Evolutionary conservation across 768 basidiomycete genomes (phyloP).

Genomic region (Filobasidium floriforme): DNA sequence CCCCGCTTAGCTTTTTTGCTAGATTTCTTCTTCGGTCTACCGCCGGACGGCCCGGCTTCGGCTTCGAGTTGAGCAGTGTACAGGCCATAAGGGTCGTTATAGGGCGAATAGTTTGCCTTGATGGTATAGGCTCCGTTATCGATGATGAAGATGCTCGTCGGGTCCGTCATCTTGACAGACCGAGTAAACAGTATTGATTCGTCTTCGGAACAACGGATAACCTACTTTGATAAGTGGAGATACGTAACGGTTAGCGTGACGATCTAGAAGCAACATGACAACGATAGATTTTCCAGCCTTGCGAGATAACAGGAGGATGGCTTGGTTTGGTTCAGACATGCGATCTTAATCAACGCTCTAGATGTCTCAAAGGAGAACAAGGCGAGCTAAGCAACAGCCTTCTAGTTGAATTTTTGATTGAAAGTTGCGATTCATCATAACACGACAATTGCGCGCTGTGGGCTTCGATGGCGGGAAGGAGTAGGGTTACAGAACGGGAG

Average conservation of each 20-base stretch:
- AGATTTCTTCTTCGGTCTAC: constrained; percentile 7
- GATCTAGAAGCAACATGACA: too few relatives aligned
- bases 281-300: too few relatives aligned
- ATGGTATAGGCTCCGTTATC: constrained; percentile 83
- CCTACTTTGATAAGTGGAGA: neutral
- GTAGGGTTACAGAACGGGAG: neutral
- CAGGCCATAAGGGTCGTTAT: constrained; percentile 46
- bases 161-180: neutral
- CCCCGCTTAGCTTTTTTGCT: neutral
- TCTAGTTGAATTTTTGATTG: constrained; percentile 23
- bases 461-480: neutral
- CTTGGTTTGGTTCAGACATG: neutral
- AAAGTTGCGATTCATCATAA: constrained; percentile 21
- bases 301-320: constrained; percentile 1
- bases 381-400: constrained; percentile 25
- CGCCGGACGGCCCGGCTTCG: constrained; percentile 24
- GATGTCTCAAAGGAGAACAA: constrained; percentile 6
- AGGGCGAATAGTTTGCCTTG: constrained; percentile 50
- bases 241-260: too few relatives aligned
- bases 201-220: neutral
- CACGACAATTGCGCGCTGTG: neutral
- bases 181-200: neutral
- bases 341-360: constrained; percentile 13
- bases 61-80: constrained; percentile 39
- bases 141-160: constrained; percentile 56